Percentiles rank a stretch among this genome's conserved stretches.
Conservation (phyloP, 345 rosid genomes). For the Lenwebbia sp. region DNA sequence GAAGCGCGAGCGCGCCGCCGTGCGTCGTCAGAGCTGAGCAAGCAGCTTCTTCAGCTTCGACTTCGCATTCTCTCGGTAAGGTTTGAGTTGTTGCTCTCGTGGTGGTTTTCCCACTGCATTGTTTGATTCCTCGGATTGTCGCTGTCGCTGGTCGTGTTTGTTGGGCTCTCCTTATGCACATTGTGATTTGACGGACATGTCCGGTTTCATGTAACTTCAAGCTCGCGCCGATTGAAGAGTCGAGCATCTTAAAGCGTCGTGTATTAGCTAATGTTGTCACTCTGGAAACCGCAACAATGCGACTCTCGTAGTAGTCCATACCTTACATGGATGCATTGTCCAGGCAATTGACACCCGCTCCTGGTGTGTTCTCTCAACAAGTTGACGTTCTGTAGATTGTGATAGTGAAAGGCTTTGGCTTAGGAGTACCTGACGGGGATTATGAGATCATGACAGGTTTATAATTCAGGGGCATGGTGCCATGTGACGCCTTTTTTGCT, state of each 20-base stretch:
- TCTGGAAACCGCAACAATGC: not conserved
- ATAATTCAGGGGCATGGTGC: not conserved
- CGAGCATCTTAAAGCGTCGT: not conserved
- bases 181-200: not conserved
- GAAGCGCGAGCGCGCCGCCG: slow-evolving; percentile 36
- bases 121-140: not conserved
- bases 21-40: slow-evolving; percentile 46
- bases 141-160: not conserved
- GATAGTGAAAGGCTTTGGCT: not conserved
- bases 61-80: slow-evolving; percentile 42
- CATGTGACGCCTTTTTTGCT: not conserved
- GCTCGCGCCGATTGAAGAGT: not conserved
- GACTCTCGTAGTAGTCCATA: not conserved
- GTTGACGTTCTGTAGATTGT: not conserved
- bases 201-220: not conserved
- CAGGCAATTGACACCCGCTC: not conserved
- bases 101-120: not conserved
- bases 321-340: not conserved
- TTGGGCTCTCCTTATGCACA: not conserved
- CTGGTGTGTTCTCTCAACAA: not conserved
- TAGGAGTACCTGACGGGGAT: not conserved
- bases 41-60: slow-evolving; percentile 13
- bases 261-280: not conserved
- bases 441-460: not conserved
- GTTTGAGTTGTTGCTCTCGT: not conserved